Evolutionary conservation across 352 stramenopile species (phyloP), one percentile per base, ranked within the genome.

Genomic region (Globisporangium middletonii): DNA sequence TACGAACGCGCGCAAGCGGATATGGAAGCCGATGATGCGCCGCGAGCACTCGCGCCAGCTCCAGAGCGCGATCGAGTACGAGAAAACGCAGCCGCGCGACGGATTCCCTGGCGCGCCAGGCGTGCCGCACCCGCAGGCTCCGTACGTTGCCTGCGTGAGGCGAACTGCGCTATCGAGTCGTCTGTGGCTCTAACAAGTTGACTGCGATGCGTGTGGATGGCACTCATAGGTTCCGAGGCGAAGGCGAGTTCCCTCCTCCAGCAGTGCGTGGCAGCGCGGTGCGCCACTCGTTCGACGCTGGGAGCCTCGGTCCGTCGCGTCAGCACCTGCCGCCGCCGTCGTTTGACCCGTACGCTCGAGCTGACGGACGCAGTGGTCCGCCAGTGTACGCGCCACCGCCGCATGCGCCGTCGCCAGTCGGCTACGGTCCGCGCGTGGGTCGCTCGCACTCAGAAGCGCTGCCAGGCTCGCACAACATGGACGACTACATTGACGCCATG

Each of bases 11-110:
- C 79, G 86, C 42, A 95, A 95, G 56, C 83, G 86, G 50, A 92
- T 95, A 53, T 95, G 86, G 86, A 94, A 93, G 52, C 86, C 86
- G 48, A 92, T 94, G 82, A 94, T 92, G 82, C 79, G 80, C 7
- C 80, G 83, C 23, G 79, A 93, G 53, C 81, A 92, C 68, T 90
- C 83, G 47, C 76, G 79, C 0, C 81, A 93, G 62, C 46, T 93
- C 37, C 81, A 92, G 60, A 87, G 62, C 12, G 78, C 74, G 3
- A 81, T 89, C 54, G 80, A 91, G 60, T 86, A 79, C 27, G 81
- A 92, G 37, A 85, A 87, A 49, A 63, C 75, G 55, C 73, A 65
- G 19, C 47, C 60, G 5, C 56, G 51, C 16, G 63, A 77, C 11
- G 53, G 67, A 28, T 89, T 78, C 46, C 55, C 44, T 18, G 42